phyloP scores from a whole-genome alignment of 1,284 basidiomycete species.

The Moesziomyces aphidis region DNA sequence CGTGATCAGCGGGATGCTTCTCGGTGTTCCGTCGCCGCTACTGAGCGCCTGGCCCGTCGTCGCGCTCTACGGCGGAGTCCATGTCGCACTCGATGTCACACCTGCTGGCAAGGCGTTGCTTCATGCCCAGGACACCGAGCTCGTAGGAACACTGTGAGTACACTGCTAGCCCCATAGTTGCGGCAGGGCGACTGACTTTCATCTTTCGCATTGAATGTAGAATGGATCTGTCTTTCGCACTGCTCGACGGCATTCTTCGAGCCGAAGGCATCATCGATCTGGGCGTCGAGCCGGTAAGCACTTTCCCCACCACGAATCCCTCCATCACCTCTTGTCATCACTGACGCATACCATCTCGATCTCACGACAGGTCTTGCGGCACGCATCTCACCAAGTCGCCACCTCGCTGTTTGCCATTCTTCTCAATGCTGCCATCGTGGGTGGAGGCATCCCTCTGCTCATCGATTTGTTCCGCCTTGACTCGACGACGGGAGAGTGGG shows the following conservation, averaged over 20 bases:
- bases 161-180: too few relatives aligned
- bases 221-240: slow-evolving; percentile 45
- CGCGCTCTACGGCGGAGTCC: slow-evolving; percentile 50
- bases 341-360: background rate
- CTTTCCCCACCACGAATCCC: background rate
- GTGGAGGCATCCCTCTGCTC: slow-evolving; percentile 55
- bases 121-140: slow-evolving; percentile 11
- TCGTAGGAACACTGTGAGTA: slow-evolving; percentile 23
- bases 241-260: slow-evolving; percentile 53
- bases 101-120: slow-evolving; percentile 36
- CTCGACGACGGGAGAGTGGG: slow-evolving; percentile 52
- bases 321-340: too few relatives aligned
- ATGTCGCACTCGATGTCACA: slow-evolving; percentile 22
- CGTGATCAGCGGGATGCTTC: slow-evolving; percentile 24
- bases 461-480: slow-evolving; percentile 53
- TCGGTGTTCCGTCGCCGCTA: slow-evolving; percentile 49
- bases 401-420: slow-evolving; percentile 47
- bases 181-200: too few relatives aligned
- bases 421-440: slow-evolving; percentile 49
- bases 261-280: slow-evolving; percentile 55
- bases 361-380: slow-evolving; percentile 24
- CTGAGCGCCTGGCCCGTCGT: slow-evolving; percentile 43
- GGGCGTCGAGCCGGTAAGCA: slow-evolving; percentile 42
- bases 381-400: slow-evolving; percentile 35
- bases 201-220: background rate